Evolutionary conservation across 805 yeast genomes (phyloP).

Genomic region (Starmera pachycereana): DNA sequence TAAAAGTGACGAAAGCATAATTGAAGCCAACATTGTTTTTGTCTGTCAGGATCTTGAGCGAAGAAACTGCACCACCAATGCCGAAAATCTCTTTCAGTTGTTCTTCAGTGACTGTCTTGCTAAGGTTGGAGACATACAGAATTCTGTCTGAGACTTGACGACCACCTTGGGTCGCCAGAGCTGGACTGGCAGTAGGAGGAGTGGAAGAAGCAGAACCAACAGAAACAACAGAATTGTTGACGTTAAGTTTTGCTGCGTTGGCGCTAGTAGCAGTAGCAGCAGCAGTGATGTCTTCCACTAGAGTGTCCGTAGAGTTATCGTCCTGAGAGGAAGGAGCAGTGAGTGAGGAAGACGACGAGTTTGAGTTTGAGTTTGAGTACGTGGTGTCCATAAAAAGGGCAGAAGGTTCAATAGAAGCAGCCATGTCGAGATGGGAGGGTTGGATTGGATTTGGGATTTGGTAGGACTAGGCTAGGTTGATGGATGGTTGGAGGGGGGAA

Average conservation of each 20-base stretch:
- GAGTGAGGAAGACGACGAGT: too few species aligned
- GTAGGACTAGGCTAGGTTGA: too few species aligned
- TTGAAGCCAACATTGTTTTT: constrained; percentile 64
- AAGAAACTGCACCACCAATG: constrained; percentile 47
- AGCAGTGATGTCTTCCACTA: neutral
- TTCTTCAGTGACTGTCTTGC: constrained; percentile 55
- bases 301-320: neutral
- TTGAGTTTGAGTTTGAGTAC: too few species aligned
- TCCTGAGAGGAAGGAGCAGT: too few species aligned
- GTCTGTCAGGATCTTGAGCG: constrained; percentile 65
- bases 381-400: too few species aligned
- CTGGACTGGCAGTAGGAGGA: constrained; percentile 27
- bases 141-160: constrained; percentile 67
- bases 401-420: too few species aligned
- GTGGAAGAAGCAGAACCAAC: constrained; percentile 4
- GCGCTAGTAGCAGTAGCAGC: neutral
- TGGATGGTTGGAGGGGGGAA: too few species aligned
- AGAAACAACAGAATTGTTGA: constrained; percentile 1
- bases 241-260: neutral
- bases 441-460: too few species aligned
- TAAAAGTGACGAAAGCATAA: constrained; percentile 79
- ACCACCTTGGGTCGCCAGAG: constrained; percentile 73
- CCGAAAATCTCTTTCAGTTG: constrained; percentile 51
- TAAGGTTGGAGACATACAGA: constrained; percentile 69
- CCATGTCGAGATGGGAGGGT: too few species aligned